Evolutionary conservation across 78 protist species (phyloP), one percentile per base, ranked within the genome.

Genomic region (Dictyostelium purpureum): DNA sequence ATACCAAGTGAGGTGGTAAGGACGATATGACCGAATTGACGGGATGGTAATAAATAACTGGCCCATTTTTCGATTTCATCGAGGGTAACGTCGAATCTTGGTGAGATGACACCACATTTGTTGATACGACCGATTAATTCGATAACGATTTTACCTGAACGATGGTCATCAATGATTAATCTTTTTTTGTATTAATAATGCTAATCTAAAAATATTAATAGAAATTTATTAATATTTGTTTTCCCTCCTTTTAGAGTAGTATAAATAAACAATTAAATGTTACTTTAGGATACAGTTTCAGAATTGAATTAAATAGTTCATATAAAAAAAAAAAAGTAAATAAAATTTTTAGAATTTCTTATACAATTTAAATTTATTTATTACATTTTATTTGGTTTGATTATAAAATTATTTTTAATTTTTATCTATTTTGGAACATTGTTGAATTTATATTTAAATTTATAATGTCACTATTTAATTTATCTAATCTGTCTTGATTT

Each of bases 81-180:
- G 76, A 88, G 42, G 51, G 71, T 43, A 40, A 98, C 91, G 14
- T 73, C 91, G 91, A 96, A 99, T 77, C 99, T 98, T 49, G 99
- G 99, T 54, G 98, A 94, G 96, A 98, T 98, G 89, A 98, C 99
- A 10, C 99, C 99, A 94, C 99, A 96, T 98, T 99, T 99, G 99
- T 99, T 99, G 94, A 99, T 59, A 87, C 99, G 99, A 18, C 99
- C 99, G 90, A 94, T 95, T 49, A 99, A 97, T 70, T 98, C 95
- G 52, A 99, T 96, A 56, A 99, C 99, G 59, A 98, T 97, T 98
- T 99, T 99, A 52, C 99, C 99, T 16, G 98, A 67, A 59, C 99
- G 96, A 96, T 98, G 99, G 96, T 99, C 99, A 87, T 99, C 99
- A 76, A 99, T 79, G 89, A 99, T 59, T 94, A n/a, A n/a, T n/a